phyloP scores from a whole-genome alignment of 2,329 filamentous ascomycete species.

The Trichoderma gracile region DNA sequence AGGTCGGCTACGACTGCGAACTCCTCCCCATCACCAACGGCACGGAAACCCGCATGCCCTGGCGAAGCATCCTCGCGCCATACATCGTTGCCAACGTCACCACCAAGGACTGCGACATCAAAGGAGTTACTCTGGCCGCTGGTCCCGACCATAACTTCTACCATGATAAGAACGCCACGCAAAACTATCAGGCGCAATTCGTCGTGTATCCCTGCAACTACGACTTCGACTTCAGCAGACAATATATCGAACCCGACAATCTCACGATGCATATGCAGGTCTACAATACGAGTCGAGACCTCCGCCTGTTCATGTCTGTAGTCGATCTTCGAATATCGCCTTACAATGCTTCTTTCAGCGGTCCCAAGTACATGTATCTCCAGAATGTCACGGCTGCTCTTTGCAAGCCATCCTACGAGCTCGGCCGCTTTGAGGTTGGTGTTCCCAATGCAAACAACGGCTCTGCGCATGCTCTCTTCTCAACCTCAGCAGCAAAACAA shows the following conservation, averaged over 20 bases:
- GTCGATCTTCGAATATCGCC: constrained; percentile 11
- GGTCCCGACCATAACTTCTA: constrained; percentile 33
- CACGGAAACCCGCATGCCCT: constrained; percentile 28
- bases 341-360: neutral
- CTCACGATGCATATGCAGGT: constrained; percentile 8
- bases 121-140: constrained; percentile 31
- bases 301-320: constrained; percentile 14
- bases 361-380: constrained; percentile 22
- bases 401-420: constrained; percentile 4
- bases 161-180: constrained; percentile 32
- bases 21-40: constrained; percentile 31
- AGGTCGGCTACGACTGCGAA: constrained; percentile 32
- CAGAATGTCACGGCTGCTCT: constrained; percentile 29
- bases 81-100: constrained; percentile 33
- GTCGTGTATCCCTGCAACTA: constrained; percentile 33
- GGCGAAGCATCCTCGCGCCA: constrained; percentile 30
- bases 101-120: constrained; percentile 32
- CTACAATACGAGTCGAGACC: constrained; percentile 3
- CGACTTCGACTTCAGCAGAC: constrained; percentile 31
- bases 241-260: constrained; percentile 24
- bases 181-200: constrained; percentile 34
- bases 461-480: constrained; percentile 30
- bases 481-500: constrained; percentile 7
- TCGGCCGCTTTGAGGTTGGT: constrained; percentile 27
- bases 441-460: constrained; percentile 27